Conservation (phyloP, 257 asterid genomes). For the Ballota nigra region DNA sequence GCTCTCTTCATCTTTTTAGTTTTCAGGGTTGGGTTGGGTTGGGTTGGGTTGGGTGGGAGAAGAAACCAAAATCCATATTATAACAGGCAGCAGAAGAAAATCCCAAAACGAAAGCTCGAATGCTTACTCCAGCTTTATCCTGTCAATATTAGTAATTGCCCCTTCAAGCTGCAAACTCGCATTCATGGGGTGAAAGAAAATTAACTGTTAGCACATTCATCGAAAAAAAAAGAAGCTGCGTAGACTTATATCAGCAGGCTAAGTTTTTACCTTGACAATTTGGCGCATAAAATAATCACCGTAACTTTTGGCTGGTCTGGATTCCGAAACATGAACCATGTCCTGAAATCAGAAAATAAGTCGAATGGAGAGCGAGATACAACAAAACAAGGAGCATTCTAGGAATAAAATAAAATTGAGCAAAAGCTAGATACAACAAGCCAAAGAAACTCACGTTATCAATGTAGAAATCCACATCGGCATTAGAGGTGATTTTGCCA, state of each 20-base stretch:
- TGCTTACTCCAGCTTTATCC: conserved; percentile 24
- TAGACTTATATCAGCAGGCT: background rate
- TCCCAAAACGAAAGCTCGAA: background rate
- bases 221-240: background rate
- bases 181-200: no score
- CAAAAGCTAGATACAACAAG: background rate
- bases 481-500: conserved; percentile 74
- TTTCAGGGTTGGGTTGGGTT: background rate
- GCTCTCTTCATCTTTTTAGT: background rate
- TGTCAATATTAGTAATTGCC: conserved; percentile 32
- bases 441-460: conserved; percentile 62
- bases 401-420: background rate
- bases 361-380: background rate
- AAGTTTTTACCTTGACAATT: conserved; percentile 11
- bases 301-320: conserved; percentile 9
- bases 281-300: conserved; percentile 22
- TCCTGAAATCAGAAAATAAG: conserved; percentile 5
- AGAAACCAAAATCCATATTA: background rate
- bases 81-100: background rate
- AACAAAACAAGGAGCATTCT: background rate
- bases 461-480: conserved; percentile 81
- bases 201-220: background rate
- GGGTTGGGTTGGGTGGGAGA: background rate
- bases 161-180: conserved; percentile 71
- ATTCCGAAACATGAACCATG: conserved; percentile 15